Base-by-base conservation (phyloP, 495 filamentous ascomycete species). In the Aspergillus hancockii region DNA sequence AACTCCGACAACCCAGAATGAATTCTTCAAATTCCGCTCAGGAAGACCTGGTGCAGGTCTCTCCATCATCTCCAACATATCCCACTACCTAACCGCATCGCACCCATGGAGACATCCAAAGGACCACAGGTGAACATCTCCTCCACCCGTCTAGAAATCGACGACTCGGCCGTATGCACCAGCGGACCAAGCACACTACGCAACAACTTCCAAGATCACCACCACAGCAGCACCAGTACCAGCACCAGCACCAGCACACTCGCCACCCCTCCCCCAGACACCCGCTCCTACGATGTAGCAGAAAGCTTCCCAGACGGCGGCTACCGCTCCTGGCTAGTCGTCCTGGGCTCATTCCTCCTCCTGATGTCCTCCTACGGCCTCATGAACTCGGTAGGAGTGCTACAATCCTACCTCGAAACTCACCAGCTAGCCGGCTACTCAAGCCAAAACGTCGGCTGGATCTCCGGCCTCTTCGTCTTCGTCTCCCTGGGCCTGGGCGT, bases 291-390 rank as follows among this genome's bases (percentile, higher is more conserved):
- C 9, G 57, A 59, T 23, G 21, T 52, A 6, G 59, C 50, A 14
- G 72, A 77, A 13, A 52, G 70, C 43, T 88, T 87, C 60, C 85
- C 85, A 8, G 86, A 88, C 60, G 86, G 86, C 43, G 87, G 85
- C 7, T 57, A 71, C 1, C 62, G 74, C 49, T 85, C 83, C 45
- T 88, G 85, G 85, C 78, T 86, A 16, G 85, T 88, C 1, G 81
- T 90, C 3, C 59, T 84, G 8, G 85, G 84, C 2, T 85, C 84
- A 8, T 90, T 88, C 71, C 79, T 78, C 67, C 77, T 83, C 45
- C 81, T 89, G 61, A 70, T 84, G 57, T 79, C 80, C 23, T 79
- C 83, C 12, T 88, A 83, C 64, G 87, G 86, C 0, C 73, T 88
- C 46, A 83, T 78, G 85, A 78, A 87, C 69, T 81, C 79, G 12